Evolutionary conservation across 805 yeast genomes (phyloP), one percentile per base, ranked within the genome.

Genomic region (Saturnispora ahearnii): DNA sequence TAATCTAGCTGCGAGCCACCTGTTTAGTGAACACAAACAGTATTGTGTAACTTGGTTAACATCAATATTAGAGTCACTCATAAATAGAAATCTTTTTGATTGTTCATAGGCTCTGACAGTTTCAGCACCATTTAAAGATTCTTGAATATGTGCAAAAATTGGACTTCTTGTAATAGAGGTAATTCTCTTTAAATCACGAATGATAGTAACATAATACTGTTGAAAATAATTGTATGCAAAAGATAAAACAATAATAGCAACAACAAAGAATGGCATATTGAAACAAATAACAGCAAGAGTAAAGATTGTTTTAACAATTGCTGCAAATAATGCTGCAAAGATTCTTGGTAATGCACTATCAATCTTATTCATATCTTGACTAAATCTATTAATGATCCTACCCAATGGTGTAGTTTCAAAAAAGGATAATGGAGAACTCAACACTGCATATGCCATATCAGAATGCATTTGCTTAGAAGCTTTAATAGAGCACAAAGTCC

Each of bases 61-160:
- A 60, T 80, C 80, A 51, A 81, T 65, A 53, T 74, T 73, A 18
- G 72, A 67, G 32, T 66, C 62, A 61, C 82, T 83, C 51, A 78
- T 72, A 59, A 64, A 75, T 24, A 70, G 68, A 65, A 88, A 89
- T 51, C 95, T 71, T 5, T 70, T 73, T 28, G 65, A 65, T 55
- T 87, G 95, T n/a, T 73, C 70, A 59, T 76, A 90, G 0, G 96
- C 96, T 44, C 84, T 72, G 50, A 89, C 81, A 1, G 95, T 89
- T 44, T 80, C 79, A 22, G 83, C 77, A 11, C 96, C 96, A 31
- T 74, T 75, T 45, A 89, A 67, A 2, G 89, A 81, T 60, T 89
- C 96, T 61, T 86, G 90, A 54, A 89, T 73, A 56, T 84, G 88
- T 0, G 95, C 84, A 69, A 77, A 84, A 15, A 87, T 79, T 3